Evolutionary conservation across 108 stramenopile species (phyloP).

Genomic region (Epithemia pelagica): DNA sequence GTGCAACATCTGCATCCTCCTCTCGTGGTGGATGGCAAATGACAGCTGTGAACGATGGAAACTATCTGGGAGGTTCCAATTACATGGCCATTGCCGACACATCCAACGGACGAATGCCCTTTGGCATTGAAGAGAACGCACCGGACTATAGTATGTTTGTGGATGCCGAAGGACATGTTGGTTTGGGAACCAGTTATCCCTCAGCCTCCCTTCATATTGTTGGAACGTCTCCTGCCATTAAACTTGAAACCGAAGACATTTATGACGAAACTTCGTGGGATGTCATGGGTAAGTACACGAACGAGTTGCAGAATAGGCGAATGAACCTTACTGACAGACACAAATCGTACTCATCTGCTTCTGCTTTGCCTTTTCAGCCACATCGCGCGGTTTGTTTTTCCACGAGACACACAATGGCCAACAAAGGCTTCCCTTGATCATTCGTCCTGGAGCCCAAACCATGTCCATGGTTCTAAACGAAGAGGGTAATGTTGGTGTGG

Average conservation of each 20-base stretch:
- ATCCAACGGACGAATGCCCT: neutral
- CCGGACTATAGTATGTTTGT: neutral
- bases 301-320: neutral
- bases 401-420: neutral
- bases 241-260: neutral
- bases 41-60: neutral
- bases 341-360: too few relatives aligned
- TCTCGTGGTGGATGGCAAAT: neutral
- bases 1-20: neutral
- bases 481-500: neutral
- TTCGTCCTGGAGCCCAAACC: neutral
- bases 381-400: neutral
- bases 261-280: neutral
- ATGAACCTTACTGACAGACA: too few relatives aligned
- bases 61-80: neutral
- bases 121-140: neutral
- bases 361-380: neutral
- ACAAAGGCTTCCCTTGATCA: neutral
- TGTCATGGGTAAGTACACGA: neutral
- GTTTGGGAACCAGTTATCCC: neutral
- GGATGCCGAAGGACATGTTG: neutral
- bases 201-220: neutral
- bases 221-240: neutral
- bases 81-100: neutral
- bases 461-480: neutral